Conservation (phyloP, 108 stramenopile species). For the Nitzschia inconspicua region DNA sequence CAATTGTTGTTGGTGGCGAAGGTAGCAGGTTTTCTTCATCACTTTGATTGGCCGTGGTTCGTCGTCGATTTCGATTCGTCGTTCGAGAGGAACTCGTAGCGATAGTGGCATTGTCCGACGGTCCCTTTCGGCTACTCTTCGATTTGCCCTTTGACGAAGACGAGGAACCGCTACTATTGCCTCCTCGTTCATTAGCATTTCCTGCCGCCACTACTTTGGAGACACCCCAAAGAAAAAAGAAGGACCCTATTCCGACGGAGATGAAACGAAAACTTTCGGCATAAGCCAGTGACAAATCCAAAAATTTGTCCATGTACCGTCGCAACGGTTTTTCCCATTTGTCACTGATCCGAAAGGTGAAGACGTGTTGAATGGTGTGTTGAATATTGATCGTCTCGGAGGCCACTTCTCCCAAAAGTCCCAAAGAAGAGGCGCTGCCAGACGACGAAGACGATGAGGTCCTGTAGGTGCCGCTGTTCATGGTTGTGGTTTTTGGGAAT, state of each 20-base stretch:
- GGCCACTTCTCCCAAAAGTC: neutral
- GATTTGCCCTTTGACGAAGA: neutral
- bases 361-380: constrained; percentile 9
- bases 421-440: neutral
- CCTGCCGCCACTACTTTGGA: constrained; percentile 3
- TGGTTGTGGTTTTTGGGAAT: no score
- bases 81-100: neutral
- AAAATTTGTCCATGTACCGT: neutral
- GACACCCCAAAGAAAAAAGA: constrained; percentile 4
- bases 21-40: no score
- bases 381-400: constrained; percentile 7
- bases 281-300: neutral
- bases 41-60: no score
- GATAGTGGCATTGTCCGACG: neutral
- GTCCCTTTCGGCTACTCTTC: neutral
- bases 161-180: neutral
- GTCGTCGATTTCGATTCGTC: no score
- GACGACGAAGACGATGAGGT: neutral
- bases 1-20: no score
- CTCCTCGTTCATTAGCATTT: neutral
- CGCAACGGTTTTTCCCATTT: constrained; percentile 7
- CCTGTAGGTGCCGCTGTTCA: no score
- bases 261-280: constrained; percentile 4
- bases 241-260: constrained; percentile 1
- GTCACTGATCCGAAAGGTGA: neutral